These are phyloP conservation scores for Cicer yamashitae DNA, from an alignment of 306 rosid species.

Conservation along the genomic window DNA sequence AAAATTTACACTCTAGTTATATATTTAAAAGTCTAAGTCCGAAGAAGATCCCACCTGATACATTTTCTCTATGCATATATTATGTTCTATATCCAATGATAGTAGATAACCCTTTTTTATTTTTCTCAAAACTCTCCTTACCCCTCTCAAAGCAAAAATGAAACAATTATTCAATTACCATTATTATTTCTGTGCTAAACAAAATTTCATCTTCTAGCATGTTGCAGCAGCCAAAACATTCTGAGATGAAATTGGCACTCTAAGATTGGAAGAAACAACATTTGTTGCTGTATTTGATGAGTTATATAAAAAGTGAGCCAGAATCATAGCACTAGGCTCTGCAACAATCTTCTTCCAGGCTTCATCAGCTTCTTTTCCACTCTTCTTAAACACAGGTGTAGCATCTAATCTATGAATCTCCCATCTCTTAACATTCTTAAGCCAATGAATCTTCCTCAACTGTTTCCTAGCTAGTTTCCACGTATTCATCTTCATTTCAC, in stretches of 20 bases:
- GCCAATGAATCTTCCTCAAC: constrained; percentile 60
- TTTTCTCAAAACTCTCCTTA: not conserved
- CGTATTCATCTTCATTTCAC: constrained; percentile 63
- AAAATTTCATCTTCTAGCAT: constrained; percentile 29
- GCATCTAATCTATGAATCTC: constrained; percentile 67
- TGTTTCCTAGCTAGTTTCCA: constrained; percentile 68
- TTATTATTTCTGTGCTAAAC: not conserved
- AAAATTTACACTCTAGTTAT: too few relatives aligned
- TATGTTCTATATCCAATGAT: too few relatives aligned
- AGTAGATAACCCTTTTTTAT: not conserved
- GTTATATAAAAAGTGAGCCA: constrained; percentile 55
- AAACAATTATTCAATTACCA: not conserved
- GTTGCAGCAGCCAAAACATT: constrained; percentile 40
- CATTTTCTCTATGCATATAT: too few relatives aligned
- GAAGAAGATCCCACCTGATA: too few relatives aligned
- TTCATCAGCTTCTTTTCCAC: constrained; percentile 61
- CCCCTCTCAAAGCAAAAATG: not conserved
- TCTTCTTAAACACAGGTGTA: constrained; percentile 65
- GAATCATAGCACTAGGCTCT: constrained; percentile 56
- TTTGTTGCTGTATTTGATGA: not conserved
- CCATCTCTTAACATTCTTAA: constrained; percentile 70
- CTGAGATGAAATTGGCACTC: constrained; percentile 32
- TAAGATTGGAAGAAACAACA: constrained; percentile 32
- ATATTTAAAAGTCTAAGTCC: too few relatives aligned
- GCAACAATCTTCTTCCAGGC: constrained; percentile 73